These are phyloP conservation scores for Pseudocercospora fuligena DNA, from an alignment of 2,329 filamentous ascomycete genomes.

Conservation along the genomic window DNA sequence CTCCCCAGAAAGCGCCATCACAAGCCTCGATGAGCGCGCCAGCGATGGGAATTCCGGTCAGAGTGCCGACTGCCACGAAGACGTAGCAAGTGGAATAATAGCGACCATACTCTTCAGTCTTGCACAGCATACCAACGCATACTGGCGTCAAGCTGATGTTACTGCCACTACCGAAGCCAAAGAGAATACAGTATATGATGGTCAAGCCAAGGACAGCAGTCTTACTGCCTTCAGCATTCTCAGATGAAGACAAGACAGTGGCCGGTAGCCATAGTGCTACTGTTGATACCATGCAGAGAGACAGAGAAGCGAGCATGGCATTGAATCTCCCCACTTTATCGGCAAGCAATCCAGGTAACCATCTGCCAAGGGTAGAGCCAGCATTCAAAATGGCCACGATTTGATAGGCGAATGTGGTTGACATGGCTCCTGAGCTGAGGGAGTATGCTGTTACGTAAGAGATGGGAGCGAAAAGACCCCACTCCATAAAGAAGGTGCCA, in stretches of 20 bases:
- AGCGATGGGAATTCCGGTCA: constrained; percentile 42
- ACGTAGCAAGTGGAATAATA: constrained; percentile 45
- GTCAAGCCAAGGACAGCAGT: constrained; percentile 35
- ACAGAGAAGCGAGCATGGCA: constrained; percentile 71
- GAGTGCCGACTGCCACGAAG: constrained; percentile 33
- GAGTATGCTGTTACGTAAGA: constrained; percentile 81
- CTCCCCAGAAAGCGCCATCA: constrained; percentile 38
- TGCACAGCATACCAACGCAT: constrained; percentile 54
- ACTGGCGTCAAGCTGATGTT: constrained; percentile 47
- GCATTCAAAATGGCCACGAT: constrained; percentile 83
- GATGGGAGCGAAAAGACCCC: constrained; percentile 66
- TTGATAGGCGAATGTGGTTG: constrained; percentile 70
- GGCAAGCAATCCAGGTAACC: constrained; percentile 76
- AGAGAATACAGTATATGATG: constrained; percentile 38
- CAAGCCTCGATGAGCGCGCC: constrained; percentile 34
- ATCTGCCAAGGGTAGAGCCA: constrained; percentile 77
- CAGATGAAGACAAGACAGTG: constrained; percentile 44
- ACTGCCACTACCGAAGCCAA: constrained; percentile 45
- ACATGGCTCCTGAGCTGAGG: constrained; percentile 64
- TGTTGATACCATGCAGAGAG: constrained; percentile 68
- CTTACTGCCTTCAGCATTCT: constrained; percentile 29
- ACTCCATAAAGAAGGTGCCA: constrained; percentile 53
- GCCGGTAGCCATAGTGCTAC: constrained; percentile 78
- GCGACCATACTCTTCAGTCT: constrained; percentile 47
- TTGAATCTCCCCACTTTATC: constrained; percentile 88